A percentile compares a stretch with the other conserved stretches of the same genome.
Evolutionary conservation across 441 rosid species (phyloP).

Genomic region (Raphanus hybrid): DNA sequence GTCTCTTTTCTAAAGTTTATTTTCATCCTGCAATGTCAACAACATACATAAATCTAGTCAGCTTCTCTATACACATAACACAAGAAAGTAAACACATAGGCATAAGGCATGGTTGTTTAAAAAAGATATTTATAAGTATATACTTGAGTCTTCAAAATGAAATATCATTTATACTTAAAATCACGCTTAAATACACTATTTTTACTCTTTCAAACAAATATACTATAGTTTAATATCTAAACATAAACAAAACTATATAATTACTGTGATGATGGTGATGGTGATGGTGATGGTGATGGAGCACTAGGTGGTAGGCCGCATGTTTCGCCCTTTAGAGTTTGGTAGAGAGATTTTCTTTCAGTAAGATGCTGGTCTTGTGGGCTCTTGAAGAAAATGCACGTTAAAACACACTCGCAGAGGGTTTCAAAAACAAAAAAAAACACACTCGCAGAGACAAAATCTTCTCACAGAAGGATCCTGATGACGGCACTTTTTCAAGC

Average conservation of each 20-base stretch:
- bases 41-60: not conserved
- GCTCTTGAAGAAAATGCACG: not conserved
- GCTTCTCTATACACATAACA: not conserved
- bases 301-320: not conserved
- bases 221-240: not conserved
- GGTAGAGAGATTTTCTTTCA: not conserved
- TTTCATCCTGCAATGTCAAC: constrained; percentile 4
- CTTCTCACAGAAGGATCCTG: not conserved
- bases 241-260: not conserved
- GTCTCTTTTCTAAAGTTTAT: not conserved
- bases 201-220: too few relatives aligned
- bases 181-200: too few relatives aligned
- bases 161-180: not conserved
- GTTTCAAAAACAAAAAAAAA: too few relatives aligned
- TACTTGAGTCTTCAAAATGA: not conserved
- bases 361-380: not conserved
- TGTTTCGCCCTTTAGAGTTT: not conserved
- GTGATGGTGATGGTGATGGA: not conserved
- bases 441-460: not conserved
- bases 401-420: not conserved
- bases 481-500: not conserved
- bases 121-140: not conserved
- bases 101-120: too few relatives aligned
- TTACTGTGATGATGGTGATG: not conserved
- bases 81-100: not conserved